A percentile compares a stretch with the other conserved stretches of the same genome.
These are phyloP conservation scores for Diaporthe nobilis DNA, from an alignment of 2,329 filamentous ascomycete species.

Conservation along the genomic window DNA sequence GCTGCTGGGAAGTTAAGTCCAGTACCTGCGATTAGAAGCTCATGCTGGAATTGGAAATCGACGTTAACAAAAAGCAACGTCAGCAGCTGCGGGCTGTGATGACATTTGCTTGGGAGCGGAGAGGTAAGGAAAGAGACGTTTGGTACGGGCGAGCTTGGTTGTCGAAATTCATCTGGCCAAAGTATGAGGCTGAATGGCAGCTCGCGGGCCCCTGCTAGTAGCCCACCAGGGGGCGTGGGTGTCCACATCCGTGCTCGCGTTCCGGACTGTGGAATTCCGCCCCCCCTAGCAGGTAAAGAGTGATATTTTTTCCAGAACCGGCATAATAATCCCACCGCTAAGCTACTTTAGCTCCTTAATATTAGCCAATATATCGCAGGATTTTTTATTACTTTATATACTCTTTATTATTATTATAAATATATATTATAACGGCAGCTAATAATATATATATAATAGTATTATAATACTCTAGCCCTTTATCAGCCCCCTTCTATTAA, in stretches of 20 bases:
- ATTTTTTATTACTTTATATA: no score
- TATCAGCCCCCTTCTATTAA: no score
- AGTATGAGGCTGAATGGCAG: constrained; percentile 35
- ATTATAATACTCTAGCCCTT: no score
- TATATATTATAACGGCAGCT: no score
- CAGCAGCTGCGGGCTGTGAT: constrained; percentile 9
- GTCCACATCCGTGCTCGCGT: neutral
- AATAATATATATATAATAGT: no score
- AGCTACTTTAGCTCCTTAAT: no score
- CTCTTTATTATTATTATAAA: no score
- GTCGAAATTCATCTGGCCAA: constrained; percentile 33
- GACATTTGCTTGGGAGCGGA: neutral
- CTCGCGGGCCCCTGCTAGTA: constrained; percentile 11
- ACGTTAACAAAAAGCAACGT: neutral
- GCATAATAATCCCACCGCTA: no score
- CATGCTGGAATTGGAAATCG: constrained; percentile 20
- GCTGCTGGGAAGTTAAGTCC: constrained; percentile 9
- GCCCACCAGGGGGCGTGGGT: constrained; percentile 7
- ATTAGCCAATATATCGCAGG: no score
- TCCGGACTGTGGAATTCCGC: no score
- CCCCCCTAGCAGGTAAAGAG: no score
- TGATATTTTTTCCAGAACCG: no score
- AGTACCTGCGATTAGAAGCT: constrained; percentile 25
- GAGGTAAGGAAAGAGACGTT: neutral
- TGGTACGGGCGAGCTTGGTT: neutral